Percentiles rank a stretch among this genome's conserved stretches.
These are phyloP conservation scores for Ophiostoma perfectum DNA, from an alignment of 2,329 filamentous ascomycete genomes.

Conservation along the genomic window DNA sequence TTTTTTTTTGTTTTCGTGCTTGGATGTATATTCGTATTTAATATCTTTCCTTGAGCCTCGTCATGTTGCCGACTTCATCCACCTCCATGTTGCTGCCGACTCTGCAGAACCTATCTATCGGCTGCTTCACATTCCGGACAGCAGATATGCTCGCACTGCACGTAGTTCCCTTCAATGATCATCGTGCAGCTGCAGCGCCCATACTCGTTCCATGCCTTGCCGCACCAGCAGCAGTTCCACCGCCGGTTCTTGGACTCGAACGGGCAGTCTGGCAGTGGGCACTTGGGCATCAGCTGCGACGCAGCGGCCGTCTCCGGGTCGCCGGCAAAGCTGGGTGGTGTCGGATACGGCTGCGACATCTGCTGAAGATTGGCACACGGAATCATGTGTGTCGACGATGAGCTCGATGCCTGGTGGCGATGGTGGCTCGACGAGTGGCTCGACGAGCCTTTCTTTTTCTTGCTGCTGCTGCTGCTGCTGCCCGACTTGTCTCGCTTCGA, in stretches of 20 bases:
- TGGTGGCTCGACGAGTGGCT: constrained; percentile 3
- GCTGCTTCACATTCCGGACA: constrained; percentile 45
- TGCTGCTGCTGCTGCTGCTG: constrained; percentile 16
- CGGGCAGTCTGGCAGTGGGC: constrained; percentile 44
- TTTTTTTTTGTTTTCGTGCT: no score
- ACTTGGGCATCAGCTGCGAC: constrained; percentile 37
- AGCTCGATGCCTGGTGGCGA: constrained; percentile 22
- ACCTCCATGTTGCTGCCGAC: no score
- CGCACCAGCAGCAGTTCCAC: constrained; percentile 55
- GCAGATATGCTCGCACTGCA: constrained; percentile 51
- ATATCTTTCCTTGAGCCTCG: no score
- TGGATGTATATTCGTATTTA: no score
- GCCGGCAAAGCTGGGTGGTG: constrained; percentile 40
- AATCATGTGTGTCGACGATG: constrained; percentile 26
- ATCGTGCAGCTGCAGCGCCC: constrained; percentile 50
- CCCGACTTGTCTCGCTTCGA: constrained; percentile 12
- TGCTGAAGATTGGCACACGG: constrained; percentile 42
- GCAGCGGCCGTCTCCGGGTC: constrained; percentile 30
- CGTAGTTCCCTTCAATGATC: constrained; percentile 46
- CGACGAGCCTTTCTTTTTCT: constrained; percentile 18
- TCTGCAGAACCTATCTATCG: no score
- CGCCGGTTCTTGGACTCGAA: constrained; percentile 45
- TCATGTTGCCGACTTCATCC: no score
- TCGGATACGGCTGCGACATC: constrained; percentile 44
- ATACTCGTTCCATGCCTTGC: constrained; percentile 46